These are phyloP conservation scores for Geotrichum phurueaensis DNA, from an alignment of 1,139 yeast species.

Conservation along the genomic window DNA sequence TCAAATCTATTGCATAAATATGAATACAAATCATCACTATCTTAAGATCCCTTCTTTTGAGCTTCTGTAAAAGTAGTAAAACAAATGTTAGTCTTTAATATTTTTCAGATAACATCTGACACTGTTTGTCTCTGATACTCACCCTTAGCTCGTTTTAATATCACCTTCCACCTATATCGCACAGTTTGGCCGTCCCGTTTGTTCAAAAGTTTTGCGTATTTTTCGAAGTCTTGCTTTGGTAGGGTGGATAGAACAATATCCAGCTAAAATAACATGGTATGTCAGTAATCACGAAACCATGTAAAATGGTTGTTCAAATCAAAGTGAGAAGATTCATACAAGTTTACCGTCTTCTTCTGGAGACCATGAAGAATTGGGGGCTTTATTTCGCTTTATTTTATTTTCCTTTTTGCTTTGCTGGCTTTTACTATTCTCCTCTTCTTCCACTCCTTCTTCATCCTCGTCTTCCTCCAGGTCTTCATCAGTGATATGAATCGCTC, in stretches of 20 bases:
- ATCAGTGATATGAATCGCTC: background rate
- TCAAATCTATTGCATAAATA: background rate
- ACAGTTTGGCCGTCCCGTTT: slow-evolving; percentile 36
- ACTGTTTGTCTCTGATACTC: background rate
- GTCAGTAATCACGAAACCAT: background rate
- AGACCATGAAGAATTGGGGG: slow-evolving; percentile 48
- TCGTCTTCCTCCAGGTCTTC: slow-evolving; percentile 1
- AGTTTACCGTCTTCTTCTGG: slow-evolving; percentile 77
- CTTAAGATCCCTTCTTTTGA: slow-evolving; percentile 1
- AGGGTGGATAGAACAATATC: slow-evolving; percentile 33
- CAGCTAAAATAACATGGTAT: slow-evolving; percentile 18
- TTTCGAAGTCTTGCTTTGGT: slow-evolving; percentile 34
- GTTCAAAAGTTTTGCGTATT: slow-evolving; percentile 32
- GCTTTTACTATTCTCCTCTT: slow-evolving; percentile 1
- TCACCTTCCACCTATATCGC: slow-evolving; percentile 35
- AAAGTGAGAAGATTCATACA: slow-evolving; percentile 48
- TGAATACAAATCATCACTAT: background rate
- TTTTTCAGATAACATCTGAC: background rate
- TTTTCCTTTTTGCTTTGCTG: slow-evolving; percentile 3
- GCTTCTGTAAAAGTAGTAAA: background rate
- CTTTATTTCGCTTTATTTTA: slow-evolving; percentile 7
- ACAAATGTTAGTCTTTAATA: background rate
- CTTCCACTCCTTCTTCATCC: slow-evolving; percentile 11
- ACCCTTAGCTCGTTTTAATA: slow-evolving; percentile 33
- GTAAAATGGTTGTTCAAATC: background rate